Conservation (phyloP, 2,329 filamentous ascomycete genomes). For the Aspergillus pseudoglaucus region DNA sequence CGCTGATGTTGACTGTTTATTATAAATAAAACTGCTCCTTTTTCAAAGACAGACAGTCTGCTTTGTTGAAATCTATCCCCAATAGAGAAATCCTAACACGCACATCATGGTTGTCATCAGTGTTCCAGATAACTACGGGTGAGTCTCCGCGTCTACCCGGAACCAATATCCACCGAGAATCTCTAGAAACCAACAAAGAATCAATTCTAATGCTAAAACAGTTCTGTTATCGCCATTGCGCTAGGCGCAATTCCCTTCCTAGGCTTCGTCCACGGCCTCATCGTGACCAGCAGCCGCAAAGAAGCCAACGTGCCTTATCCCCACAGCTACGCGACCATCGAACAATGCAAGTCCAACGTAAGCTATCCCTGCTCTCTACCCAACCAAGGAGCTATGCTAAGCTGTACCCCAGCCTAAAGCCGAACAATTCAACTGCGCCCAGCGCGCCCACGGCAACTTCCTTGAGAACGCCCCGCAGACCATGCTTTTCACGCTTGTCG, state of each 20-base stretch:
- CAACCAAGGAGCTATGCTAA: not conserved
- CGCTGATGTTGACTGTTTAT: too few relatives aligned
- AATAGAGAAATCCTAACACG: not conserved
- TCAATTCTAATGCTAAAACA: slow-evolving; percentile 18
- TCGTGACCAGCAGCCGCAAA: slow-evolving; percentile 44
- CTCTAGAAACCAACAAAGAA: not conserved
- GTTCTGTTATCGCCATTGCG: slow-evolving; percentile 51
- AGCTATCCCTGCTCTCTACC: slow-evolving; percentile 20
- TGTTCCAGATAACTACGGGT: slow-evolving; percentile 46
- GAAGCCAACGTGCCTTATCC: slow-evolving; percentile 52
- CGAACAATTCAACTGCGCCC: slow-evolving; percentile 48
- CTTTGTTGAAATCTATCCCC: too few relatives aligned
- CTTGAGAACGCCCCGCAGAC: slow-evolving; percentile 52
- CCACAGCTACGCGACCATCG: slow-evolving; percentile 51
- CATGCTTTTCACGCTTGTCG: slow-evolving; percentile 47
- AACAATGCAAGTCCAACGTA: slow-evolving; percentile 46
- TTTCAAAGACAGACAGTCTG: too few relatives aligned
- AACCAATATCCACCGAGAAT: too few relatives aligned
- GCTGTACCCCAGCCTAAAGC: slow-evolving; percentile 28
- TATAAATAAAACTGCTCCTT: too few relatives aligned
- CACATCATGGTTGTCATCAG: slow-evolving; percentile 32
- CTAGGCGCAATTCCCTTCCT: slow-evolving; percentile 51
- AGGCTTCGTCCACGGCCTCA: slow-evolving; percentile 44
- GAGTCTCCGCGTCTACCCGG: slow-evolving; percentile 9
- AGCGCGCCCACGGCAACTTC: slow-evolving; percentile 54